These are phyloP conservation scores for Zasmidium citrigriseum DNA, from an alignment of 2,329 filamentous ascomycete genomes.

Conservation along the genomic window DNA sequence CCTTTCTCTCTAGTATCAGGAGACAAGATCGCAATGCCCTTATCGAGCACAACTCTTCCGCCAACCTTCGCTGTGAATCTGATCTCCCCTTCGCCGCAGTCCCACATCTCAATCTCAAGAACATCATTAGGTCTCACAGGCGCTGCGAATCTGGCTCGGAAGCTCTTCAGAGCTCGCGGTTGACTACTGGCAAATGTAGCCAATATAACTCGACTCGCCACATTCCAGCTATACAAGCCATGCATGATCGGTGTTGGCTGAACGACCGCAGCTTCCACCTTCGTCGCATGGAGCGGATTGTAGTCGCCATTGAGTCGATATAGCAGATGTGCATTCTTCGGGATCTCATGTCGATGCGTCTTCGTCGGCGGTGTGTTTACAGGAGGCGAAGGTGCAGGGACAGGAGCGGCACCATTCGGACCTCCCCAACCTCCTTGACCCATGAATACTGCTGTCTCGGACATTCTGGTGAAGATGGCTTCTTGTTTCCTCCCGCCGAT, in stretches of 20 bases:
- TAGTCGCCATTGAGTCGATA: slow-evolving; percentile 90
- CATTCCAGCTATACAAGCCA: slow-evolving; percentile 84
- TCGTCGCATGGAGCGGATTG: slow-evolving; percentile 88
- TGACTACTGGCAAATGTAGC: slow-evolving; percentile 71
- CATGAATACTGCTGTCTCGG: slow-evolving; percentile 74
- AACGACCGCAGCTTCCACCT: slow-evolving; percentile 70
- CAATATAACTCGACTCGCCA: slow-evolving; percentile 69
- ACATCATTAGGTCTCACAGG: slow-evolving; percentile 81
- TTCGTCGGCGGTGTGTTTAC: neutral
- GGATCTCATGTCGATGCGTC: slow-evolving; percentile 3
- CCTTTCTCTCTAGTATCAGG: neutral
- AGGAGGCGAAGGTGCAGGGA: neutral
- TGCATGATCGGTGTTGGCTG: slow-evolving; percentile 85
- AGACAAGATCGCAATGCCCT: slow-evolving; percentile 4
- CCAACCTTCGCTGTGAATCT: slow-evolving; percentile 7
- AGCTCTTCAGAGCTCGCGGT: slow-evolving; percentile 77
- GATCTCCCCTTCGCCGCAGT: slow-evolving; percentile 47
- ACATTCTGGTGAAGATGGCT: slow-evolving; percentile 68
- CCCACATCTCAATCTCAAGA: slow-evolving; percentile 76
- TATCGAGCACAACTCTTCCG: slow-evolving; percentile 12
- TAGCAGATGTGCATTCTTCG: slow-evolving; percentile 69
- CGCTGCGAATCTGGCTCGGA: slow-evolving; percentile 82
- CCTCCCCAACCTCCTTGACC: slow-evolving; percentile 81
- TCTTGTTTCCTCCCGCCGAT: slow-evolving; percentile 46
- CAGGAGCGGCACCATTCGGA: slow-evolving; percentile 66